phyloP scores from a whole-genome alignment of 2,329 filamentous ascomycete genomes.

The Aspergillus brasiliensis region DNA sequence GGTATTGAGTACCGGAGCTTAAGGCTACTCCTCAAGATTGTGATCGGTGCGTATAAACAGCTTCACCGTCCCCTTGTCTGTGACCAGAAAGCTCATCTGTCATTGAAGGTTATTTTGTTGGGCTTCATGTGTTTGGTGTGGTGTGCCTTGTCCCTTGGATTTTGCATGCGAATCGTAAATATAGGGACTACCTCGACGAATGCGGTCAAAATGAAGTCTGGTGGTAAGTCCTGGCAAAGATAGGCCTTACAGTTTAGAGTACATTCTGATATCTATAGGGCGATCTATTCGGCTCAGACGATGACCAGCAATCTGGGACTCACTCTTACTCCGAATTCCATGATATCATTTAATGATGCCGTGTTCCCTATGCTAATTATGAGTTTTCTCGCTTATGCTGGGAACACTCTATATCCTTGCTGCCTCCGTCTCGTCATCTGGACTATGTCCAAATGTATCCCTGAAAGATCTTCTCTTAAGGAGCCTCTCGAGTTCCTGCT shows the following conservation, averaged over 20 bases:
- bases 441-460: conserved; percentile 53
- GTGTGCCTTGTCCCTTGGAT: conserved; percentile 55
- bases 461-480: conserved; percentile 30
- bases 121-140: conserved; percentile 52
- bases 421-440: conserved; percentile 61
- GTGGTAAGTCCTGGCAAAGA: conserved; percentile 45
- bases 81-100: neutral
- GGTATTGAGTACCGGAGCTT: conserved; percentile 57
- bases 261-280: conserved; percentile 35
- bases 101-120: conserved; percentile 46
- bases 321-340: conserved; percentile 58
- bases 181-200: conserved; percentile 44
- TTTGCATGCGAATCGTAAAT: conserved; percentile 43
- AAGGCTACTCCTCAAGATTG: conserved; percentile 53
- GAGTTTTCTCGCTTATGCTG: conserved; percentile 43
- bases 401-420: conserved; percentile 55
- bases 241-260: neutral
- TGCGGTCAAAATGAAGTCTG: conserved; percentile 48
- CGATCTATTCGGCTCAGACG: conserved; percentile 54
- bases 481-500: conserved; percentile 58
- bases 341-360: conserved; percentile 53
- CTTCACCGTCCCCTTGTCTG: neutral
- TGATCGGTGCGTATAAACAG: conserved; percentile 33
- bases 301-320: conserved; percentile 58
- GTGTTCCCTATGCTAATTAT: conserved; percentile 42